Base-by-base conservation (phyloP, 208 protist species). In the Trypanosoma lewisi region DNA sequence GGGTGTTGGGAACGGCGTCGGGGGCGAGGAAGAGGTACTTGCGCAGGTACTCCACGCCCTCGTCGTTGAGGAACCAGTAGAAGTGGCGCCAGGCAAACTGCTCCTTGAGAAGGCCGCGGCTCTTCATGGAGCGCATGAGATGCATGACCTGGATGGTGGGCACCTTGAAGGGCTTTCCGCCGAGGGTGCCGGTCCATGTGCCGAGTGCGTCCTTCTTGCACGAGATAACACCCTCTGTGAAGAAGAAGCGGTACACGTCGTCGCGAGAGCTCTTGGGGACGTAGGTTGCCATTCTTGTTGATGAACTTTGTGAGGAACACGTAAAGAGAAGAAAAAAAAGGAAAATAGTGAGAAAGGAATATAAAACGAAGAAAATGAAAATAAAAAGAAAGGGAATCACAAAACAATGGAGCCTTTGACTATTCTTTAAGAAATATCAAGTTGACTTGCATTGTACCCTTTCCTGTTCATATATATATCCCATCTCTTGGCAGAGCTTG, bases 41-140 rank as follows among this genome's bases (percentile, higher is more conserved):
- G 63, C 96, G 86, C 64, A 98, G 82, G 80, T 97, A 97, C 49
- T 88, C 77, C 53, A 98, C 76, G 70, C 96, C 96, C 53, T 89
- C 81, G 57, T 97, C 84, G 75, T 90, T 94, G 62, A 98, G 88
- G 63, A 82, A 92, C 88, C 87, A 97, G 88, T 98, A 98, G 84
- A 91, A 97, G 76, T 97, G 85, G 75, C 87, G 85, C 93, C 93
- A 98, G 58, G 89, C 86, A 67, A 94, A 98, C 75, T 91, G 78
- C 84, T 98, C 90, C 74, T 90, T 93, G 67, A 98, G 86, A 58
- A 95, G 78, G 73, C 77, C 81, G 70, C 88, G 88, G 81, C 88
- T 95, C 80, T 91, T 91, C 67, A 95, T 80, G 36, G 88, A 95
- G 75, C 85, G 84, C 85, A 95, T 91, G 53, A 95, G 78, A 76